These are phyloP conservation scores for Colletotrichum sp. DNA, from an alignment of 2,329 filamentous ascomycete genomes.

Conservation along the genomic window DNA sequence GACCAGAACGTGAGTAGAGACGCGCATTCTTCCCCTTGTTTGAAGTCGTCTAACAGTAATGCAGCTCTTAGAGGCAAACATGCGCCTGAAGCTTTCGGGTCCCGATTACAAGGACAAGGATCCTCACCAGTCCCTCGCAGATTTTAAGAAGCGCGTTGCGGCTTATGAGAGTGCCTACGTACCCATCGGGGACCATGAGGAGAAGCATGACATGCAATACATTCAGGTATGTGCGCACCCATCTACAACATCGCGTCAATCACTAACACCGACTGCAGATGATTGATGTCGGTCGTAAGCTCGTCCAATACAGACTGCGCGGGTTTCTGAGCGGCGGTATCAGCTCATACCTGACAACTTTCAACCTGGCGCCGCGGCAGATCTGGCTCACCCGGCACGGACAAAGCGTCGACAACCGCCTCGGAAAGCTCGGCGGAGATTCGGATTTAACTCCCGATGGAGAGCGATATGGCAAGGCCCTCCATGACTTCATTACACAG, in stretches of 20 bases:
- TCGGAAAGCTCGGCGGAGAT: constrained; percentile 90
- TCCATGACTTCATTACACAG: constrained; percentile 83
- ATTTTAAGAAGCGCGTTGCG: constrained; percentile 91
- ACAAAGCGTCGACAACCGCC: constrained; percentile 85
- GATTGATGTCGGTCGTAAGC: constrained; percentile 95
- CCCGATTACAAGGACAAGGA: constrained; percentile 97
- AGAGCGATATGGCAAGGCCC: constrained; percentile 75
- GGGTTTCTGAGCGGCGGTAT: constrained; percentile 93
- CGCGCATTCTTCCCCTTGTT: background rate
- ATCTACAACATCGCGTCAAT: background rate
- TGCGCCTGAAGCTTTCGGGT: constrained; percentile 94
- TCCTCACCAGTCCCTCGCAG: constrained; percentile 79
- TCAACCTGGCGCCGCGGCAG: constrained; percentile 92
- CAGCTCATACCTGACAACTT: constrained; percentile 93
- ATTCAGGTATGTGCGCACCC: constrained; percentile 66
- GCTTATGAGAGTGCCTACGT: constrained; percentile 96
- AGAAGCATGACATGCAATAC: constrained; percentile 89
- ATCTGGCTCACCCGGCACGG: constrained; percentile 99
- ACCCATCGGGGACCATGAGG: constrained; percentile 88
- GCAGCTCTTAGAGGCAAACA: constrained; percentile 87
- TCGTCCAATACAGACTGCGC: constrained; percentile 87
- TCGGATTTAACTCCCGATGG: constrained; percentile 84
- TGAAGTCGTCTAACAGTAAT: background rate
- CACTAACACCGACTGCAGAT: constrained; percentile 61
- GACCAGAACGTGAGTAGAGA: constrained; percentile 66